A percentile compares a stretch with the other conserved stretches of the same genome.
Conservation (phyloP, 1,139 yeast genomes). For the Scheffersomyces parashehatae region DNA sequence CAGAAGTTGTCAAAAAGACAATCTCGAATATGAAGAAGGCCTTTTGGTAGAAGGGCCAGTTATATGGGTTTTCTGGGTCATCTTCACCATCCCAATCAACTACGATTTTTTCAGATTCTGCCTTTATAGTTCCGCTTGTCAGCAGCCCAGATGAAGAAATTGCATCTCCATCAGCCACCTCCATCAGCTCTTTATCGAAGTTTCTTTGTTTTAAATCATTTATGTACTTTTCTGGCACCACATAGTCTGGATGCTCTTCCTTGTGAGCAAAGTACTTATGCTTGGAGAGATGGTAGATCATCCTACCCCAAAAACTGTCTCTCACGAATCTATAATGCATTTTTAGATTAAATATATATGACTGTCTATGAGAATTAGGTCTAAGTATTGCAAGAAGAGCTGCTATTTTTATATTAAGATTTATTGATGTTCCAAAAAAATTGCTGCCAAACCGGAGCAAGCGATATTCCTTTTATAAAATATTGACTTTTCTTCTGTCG, state of each 20-base stretch:
- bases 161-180: background rate
- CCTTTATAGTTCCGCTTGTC: background rate
- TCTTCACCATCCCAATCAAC: conserved; percentile 49
- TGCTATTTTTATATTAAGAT: no score
- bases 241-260: conserved; percentile 35
- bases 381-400: no score
- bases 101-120: conserved; percentile 7
- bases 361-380: no score
- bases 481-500: no score
- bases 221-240: conserved; percentile 32
- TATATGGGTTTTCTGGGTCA: conserved; percentile 60
- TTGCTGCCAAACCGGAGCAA: no score
- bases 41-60: conserved; percentile 50
- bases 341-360: no score
- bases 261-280: conserved; percentile 28
- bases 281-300: conserved; percentile 31
- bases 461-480: no score
- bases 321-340: conserved; percentile 21
- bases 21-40: conserved; percentile 38
- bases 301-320: conserved; percentile 37
- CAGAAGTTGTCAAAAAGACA: conserved; percentile 49
- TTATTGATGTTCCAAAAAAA: no score
- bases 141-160: background rate
- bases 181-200: no score
- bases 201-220: background rate